Conservation (phyloP, 2,329 filamentous ascomycete genomes). For the Diaporthe aspalathi region DNA sequence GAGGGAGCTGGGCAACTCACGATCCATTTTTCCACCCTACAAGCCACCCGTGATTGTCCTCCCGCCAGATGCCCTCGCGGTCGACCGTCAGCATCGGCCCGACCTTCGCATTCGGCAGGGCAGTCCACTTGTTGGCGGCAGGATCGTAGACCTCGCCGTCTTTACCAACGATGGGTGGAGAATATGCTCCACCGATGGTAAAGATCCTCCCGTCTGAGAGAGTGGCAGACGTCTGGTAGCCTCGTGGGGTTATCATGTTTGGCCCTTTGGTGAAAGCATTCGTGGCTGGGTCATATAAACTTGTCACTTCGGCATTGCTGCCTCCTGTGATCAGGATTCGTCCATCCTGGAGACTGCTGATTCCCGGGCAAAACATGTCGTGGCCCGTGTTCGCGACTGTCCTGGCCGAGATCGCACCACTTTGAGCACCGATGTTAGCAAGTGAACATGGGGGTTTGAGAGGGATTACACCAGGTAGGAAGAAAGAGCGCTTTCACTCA, state of each 20-base stretch:
- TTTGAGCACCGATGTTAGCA: background rate
- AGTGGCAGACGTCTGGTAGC: constrained; percentile 60
- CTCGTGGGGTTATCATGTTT: constrained; percentile 55
- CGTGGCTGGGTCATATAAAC: constrained; percentile 52
- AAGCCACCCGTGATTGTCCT: constrained; percentile 67
- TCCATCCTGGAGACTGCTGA: constrained; percentile 56
- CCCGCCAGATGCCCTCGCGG: constrained; percentile 54
- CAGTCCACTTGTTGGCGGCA: constrained; percentile 54
- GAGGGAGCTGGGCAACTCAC: background rate
- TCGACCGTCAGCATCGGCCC: constrained; percentile 61
- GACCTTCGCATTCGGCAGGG: constrained; percentile 52
- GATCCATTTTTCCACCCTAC: constrained; percentile 60
- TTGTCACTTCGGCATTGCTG: constrained; percentile 55
- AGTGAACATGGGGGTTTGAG: too few relatives aligned
- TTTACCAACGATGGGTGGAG: constrained; percentile 57
- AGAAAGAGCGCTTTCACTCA: background rate
- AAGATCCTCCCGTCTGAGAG: constrained; percentile 62
- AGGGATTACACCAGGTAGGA: background rate
- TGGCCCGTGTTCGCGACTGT: constrained; percentile 50
- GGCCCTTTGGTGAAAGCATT: constrained; percentile 49
- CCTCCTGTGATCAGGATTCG: constrained; percentile 62
- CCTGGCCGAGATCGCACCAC: constrained; percentile 35
- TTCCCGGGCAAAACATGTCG: constrained; percentile 64
- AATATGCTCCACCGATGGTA: constrained; percentile 64
- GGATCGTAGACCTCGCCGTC: constrained; percentile 63